Base-by-base conservation (phyloP, 2,329 filamentous ascomycete species). In the Chrysoporthe puriensis region DNA sequence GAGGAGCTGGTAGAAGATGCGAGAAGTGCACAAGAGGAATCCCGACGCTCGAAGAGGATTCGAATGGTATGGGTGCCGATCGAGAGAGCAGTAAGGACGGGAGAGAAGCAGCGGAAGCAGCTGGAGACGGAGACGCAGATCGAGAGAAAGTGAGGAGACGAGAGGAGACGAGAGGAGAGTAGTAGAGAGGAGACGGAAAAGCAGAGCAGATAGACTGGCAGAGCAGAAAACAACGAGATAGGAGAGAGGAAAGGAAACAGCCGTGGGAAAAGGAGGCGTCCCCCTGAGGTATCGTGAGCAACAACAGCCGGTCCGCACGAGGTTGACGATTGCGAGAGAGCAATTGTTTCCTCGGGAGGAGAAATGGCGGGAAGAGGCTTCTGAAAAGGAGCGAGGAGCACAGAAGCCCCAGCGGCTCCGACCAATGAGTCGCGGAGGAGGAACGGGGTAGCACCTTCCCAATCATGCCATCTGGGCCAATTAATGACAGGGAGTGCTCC, bases 191-290 rank as follows among this genome's bases (percentile, higher is more conserved):
- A 75, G 73, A 76, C 72, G 75, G 73, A 76, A 67, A 66, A 69
- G 66, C 71, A 74, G 73, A 76, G 52, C 67, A 66, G 68, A 68
- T 64, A 65, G 66, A 70, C 68, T 68, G 67, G 68, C 68, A 70
- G 68, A 73, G 73, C 73, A 75, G 71, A 74, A 73, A 77, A 76
- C 73, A 70, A 78, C 72, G 75, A 77, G 74, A 77, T 68, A 70
- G 62, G 66, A 75, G 73, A 76, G 73, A 75, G 73, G 75, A 78
- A 79, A 77, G 78, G 78, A 80, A 79, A 79, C 76, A 76, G 77
- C 77, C 78, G 77, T 78, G 13, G 70, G 50, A 26, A 77, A 79
- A 76, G 74, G 74, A 79, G 76, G 74, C 77, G 74, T 75, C 76
- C 76, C 76, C 79, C 76, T 69, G 70, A 72, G 74, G 74, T 77